These are phyloP conservation scores for Phalaenopsis hybrid DNA, from an alignment of 116 monocot genomes.

Conservation along the genomic window DNA sequence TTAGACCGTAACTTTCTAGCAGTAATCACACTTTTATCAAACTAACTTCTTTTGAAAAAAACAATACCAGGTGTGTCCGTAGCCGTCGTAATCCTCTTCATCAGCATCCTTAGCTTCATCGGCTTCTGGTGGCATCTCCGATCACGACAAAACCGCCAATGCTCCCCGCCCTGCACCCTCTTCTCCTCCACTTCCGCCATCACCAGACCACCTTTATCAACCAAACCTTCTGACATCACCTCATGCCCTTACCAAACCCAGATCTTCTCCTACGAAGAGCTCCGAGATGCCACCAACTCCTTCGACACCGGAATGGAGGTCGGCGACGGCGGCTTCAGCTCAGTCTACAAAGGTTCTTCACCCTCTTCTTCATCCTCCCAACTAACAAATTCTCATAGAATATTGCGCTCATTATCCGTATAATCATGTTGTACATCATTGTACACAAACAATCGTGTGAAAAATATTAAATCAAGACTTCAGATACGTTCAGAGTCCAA, in stretches of 20 bases:
- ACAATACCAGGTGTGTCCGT: background rate
- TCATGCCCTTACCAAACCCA: slow-evolving; percentile 12
- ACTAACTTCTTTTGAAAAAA: background rate
- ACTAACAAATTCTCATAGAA: background rate
- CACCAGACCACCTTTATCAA: background rate
- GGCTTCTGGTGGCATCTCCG: background rate
- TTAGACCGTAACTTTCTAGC: too few relatives aligned
- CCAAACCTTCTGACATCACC: background rate
- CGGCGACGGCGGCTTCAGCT: slow-evolving; percentile 50
- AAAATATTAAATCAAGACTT: too few relatives aligned
- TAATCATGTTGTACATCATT: too few relatives aligned
- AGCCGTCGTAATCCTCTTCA: background rate
- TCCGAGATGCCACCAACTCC: slow-evolving; percentile 32
- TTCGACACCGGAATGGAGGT: slow-evolving; percentile 31
- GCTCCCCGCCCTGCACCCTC: background rate
- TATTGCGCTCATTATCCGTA: too few relatives aligned
- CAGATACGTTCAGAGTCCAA: too few relatives aligned
- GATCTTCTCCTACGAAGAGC: slow-evolving; percentile 35
- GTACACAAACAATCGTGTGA: too few relatives aligned
- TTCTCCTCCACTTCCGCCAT: background rate
- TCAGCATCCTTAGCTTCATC: background rate
- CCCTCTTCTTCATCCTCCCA: background rate
- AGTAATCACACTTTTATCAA: background rate
- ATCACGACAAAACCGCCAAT: background rate
- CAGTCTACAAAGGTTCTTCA: slow-evolving; percentile 43